phyloP scores from a whole-genome alignment of 176 grass and related monocot species.

The Carex pumila region DNA sequence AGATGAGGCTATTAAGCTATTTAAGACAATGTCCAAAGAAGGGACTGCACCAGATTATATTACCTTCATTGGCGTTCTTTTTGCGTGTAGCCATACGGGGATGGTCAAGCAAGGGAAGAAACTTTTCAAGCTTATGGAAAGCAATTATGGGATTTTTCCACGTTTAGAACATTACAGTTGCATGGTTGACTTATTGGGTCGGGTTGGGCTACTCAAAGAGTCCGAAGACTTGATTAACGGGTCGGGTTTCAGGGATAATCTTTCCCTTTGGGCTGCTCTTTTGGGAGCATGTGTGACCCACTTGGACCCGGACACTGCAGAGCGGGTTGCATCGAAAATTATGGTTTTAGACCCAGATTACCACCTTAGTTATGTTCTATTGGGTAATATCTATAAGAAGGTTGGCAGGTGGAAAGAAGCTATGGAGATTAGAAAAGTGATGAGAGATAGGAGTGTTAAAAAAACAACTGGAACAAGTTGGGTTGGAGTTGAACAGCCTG shows the following conservation, averaged over 20 bases:
- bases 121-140: slow-evolving; percentile 59
- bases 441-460: slow-evolving; percentile 49
- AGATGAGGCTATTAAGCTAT: slow-evolving; percentile 38
- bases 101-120: slow-evolving; percentile 61
- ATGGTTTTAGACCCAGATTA: slow-evolving; percentile 59
- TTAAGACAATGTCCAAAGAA: slow-evolving; percentile 49
- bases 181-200: slow-evolving; percentile 84
- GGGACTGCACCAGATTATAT: slow-evolving; percentile 50
- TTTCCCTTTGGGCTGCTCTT: slow-evolving; percentile 60
- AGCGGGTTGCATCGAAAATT: slow-evolving; percentile 74
- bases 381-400: slow-evolving; percentile 77
- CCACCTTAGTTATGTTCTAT: slow-evolving; percentile 82
- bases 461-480: slow-evolving; percentile 65
- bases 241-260: slow-evolving; percentile 41
- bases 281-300: slow-evolving; percentile 60
- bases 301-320: slow-evolving; percentile 47
- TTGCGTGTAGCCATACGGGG: slow-evolving; percentile 67
- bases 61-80: slow-evolving; percentile 72
- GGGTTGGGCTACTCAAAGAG: slow-evolving; percentile 68
- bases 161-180: slow-evolving; percentile 82
- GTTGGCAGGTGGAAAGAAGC: slow-evolving; percentile 73
- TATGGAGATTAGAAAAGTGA: slow-evolving; percentile 56
- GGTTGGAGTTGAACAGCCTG: slow-evolving; percentile 40
- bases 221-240: slow-evolving; percentile 72
- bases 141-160: slow-evolving; percentile 39